A percentile compares a stretch with the other conserved stretches of the same genome.
Evolutionary conservation across 352 stramenopile species (phyloP).

Genomic region (Phytopythium boreale): DNA sequence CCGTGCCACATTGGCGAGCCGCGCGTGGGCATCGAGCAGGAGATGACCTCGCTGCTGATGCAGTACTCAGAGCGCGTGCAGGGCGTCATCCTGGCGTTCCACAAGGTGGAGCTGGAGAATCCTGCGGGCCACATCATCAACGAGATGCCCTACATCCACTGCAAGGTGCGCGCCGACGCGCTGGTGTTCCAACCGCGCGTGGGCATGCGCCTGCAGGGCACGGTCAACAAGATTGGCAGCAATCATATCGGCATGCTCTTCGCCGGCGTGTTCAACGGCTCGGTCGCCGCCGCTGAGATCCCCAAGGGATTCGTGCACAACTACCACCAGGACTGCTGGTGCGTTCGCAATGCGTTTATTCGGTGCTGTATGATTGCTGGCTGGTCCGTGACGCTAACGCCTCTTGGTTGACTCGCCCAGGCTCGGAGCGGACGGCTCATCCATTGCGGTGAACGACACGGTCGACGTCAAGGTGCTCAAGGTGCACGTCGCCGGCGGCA

Average conservation of each 20-base stretch:
- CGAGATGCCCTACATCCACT: constrained; percentile 84
- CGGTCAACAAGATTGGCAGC: constrained; percentile 85
- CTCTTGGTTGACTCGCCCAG: constrained; percentile 18
- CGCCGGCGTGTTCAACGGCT: constrained; percentile 80
- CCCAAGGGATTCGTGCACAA: constrained; percentile 79
- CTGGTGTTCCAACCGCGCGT: constrained; percentile 69
- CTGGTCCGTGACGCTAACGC: background rate
- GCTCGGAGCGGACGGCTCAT: constrained; percentile 47
- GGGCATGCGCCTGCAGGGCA: constrained; percentile 58
- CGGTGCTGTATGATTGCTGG: background rate
- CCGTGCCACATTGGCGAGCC: constrained; percentile 69
- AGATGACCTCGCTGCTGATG: constrained; percentile 75
- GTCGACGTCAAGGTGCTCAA: constrained; percentile 66
- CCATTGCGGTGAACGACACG: constrained; percentile 59
- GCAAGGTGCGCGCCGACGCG: constrained; percentile 63
- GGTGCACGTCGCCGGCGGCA: constrained; percentile 68
- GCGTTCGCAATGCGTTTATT: no score
- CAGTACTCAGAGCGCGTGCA: constrained; percentile 71
- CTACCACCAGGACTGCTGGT: constrained; percentile 77
- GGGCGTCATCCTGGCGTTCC: constrained; percentile 74
- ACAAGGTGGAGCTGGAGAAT: constrained; percentile 53
- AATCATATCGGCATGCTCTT: constrained; percentile 86
- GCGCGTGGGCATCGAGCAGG: constrained; percentile 68
- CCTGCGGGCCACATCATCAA: constrained; percentile 74
- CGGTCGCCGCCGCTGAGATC: constrained; percentile 67